Evolutionary conservation across 805 yeast genomes (phyloP), one percentile per base, ranked within the genome.

Genomic region (Metschnikowia rubicola): DNA sequence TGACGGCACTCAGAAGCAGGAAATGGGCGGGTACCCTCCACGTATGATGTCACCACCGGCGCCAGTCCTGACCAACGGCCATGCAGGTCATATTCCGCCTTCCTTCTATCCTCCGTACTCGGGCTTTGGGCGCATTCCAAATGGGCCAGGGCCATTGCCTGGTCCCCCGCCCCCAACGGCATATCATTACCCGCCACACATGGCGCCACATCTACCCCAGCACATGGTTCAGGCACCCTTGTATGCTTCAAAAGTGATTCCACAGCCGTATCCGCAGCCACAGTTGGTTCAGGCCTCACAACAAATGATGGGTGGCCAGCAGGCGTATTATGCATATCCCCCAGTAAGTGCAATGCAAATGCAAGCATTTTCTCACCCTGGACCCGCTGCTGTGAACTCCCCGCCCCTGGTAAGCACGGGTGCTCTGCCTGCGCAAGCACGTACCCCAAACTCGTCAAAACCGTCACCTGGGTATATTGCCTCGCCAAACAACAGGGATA

Each of bases 101-200:
- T 56, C 67, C 9, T 58, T 53, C 39, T 62, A 59, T 40, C 72
- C 73, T 1, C 73, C 71, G 1, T 67, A 66, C 46, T 56, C 59
- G 29, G 70, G 73, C 4, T 55, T 53, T 10, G 70, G 68, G 4
- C 59, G 73, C 34, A 50, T 67, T 11, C 74, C 74, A 21, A 68
- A 70, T 53, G 74, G 73, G 3, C 75, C 74, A 0, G 74, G 74
- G 2, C 74, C 74, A 1, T 56, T 68, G 10, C 75, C 74, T 0
- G 73, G 73, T 1, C 75, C 75, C 3, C 70, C 73, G 4, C 71
- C 73, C 8, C 56, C 57, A 8, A n/a, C 43, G 8, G 31, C 41
- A 8, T 46, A 30, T 15, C 41, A 32, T n/a, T 40, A 41, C 40
- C 45, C 10, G 31, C 13, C 36, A 33, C 36, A n/a, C 10, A 9